Conservation (phyloP, 345 rosid species). For the Populus alba region DNA sequence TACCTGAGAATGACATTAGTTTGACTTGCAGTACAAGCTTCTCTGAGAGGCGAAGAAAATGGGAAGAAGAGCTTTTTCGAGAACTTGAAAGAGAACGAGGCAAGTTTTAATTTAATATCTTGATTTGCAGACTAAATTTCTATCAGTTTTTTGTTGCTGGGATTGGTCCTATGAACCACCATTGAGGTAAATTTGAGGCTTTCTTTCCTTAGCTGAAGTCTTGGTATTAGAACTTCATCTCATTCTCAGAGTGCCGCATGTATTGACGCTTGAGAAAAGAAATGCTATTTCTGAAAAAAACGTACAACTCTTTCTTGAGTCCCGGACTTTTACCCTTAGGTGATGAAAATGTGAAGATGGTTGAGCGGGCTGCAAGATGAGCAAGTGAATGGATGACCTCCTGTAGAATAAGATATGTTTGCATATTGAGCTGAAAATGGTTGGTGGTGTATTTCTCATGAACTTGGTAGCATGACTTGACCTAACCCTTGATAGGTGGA, state of each 20-base stretch:
- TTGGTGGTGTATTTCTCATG: neutral
- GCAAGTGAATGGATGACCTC: neutral
- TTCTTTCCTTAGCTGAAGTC: neutral
- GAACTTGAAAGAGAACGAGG: slow-evolving; percentile 35
- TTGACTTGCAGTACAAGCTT: slow-evolving; percentile 21
- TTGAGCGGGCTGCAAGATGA: neutral
- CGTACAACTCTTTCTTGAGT: neutral
- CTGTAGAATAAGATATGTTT: neutral
- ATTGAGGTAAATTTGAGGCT: neutral
- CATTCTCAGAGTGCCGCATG: neutral
- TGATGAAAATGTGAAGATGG: neutral
- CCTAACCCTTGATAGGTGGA: neutral
- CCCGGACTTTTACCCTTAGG: neutral
- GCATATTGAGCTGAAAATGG: neutral
- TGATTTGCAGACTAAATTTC: neutral
- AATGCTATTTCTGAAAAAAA: neutral
- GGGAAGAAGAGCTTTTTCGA: slow-evolving; percentile 32
- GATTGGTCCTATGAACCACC: neutral
- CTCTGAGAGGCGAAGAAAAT: slow-evolving; percentile 31
- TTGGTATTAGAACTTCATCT: neutral
- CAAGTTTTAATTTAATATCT: slow-evolving; percentile 11
- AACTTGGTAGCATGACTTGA: neutral
- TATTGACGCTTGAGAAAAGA: neutral
- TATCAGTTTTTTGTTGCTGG: neutral
- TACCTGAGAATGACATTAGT: slow-evolving; percentile 16